A percentile compares a stretch with the other conserved stretches of the same genome.
Conservation (phyloP, 169 alveolate species). For the Plasmodium vivax region DNA sequence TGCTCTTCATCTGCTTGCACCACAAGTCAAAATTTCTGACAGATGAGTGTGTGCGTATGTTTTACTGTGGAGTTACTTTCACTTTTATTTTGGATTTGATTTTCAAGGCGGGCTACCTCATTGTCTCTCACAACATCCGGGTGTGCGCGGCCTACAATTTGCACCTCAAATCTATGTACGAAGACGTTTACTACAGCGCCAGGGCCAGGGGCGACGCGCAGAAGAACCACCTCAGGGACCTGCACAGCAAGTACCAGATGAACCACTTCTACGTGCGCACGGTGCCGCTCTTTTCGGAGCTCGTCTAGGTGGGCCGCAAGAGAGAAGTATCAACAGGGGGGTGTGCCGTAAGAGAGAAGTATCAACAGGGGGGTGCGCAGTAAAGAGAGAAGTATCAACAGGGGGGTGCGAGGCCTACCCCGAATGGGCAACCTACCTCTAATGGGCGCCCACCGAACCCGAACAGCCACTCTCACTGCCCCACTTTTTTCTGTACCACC, state of each 20-base stretch:
- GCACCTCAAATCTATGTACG: conserved; percentile 49
- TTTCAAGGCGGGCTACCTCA: conserved; percentile 27
- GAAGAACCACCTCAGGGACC: not conserved
- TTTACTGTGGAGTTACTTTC: not conserved
- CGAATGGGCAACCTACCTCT: no score
- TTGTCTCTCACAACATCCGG: conserved; percentile 30
- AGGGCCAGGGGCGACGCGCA: not conserved
- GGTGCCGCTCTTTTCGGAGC: conserved; percentile 61
- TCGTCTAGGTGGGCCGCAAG: not conserved
- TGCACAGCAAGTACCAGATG: conserved; percentile 28
- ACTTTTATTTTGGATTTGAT: conserved; percentile 10
- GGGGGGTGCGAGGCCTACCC: not conserved
- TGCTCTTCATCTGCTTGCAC: conserved; percentile 28
- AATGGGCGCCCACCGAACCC: not conserved
- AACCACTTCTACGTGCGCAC: conserved; percentile 35
- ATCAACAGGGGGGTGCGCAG: not conserved
- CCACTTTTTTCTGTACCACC: not conserved
- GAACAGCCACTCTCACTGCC: not conserved
- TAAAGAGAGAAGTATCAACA: not conserved
- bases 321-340: not conserved
- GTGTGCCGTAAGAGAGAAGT: not conserved
- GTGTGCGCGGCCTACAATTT: not conserved
- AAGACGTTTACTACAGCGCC: conserved; percentile 26
- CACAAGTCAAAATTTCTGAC: not conserved
- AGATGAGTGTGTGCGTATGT: not conserved